Percentiles rank a stretch among this genome's conserved stretches.
phyloP scores from a whole-genome alignment of 164 flowering plant genomes.

The Tetracentron sinense region DNA sequence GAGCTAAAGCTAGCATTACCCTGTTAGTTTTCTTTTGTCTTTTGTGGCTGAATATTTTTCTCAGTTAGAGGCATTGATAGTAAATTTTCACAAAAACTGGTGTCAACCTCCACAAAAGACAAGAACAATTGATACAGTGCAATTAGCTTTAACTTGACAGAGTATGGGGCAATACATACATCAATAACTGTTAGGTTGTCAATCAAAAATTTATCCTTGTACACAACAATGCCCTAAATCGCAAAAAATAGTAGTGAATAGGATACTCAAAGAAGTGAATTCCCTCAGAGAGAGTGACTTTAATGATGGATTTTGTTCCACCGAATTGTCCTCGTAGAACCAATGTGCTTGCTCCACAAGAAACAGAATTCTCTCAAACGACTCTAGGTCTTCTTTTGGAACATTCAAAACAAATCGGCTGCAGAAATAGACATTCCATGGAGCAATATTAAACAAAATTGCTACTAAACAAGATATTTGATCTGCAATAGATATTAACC shows the following conservation, averaged over 20 bases:
- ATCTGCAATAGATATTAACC: no score
- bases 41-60: no score
- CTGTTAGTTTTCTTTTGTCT: no score
- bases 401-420: conserved; percentile 96
- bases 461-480: neutral
- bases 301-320: conserved; percentile 81
- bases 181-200: neutral
- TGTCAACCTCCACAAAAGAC: neutral
- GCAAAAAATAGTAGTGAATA: conserved; percentile 9
- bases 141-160: neutral
- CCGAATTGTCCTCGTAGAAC: conserved; percentile 95
- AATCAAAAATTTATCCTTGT: neutral
- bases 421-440: conserved; percentile 22
- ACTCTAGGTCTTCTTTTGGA: conserved; percentile 89
- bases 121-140: neutral
- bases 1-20: no score
- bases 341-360: conserved; percentile 99
- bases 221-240: neutral
- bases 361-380: conserved; percentile 94
- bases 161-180: no score
- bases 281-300: conserved; percentile 87
- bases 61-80: no score
- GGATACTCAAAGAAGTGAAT: conserved; percentile 93
- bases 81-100: neutral
- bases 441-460: neutral